Percentiles rank a stretch among this genome's conserved stretches.
Evolutionary conservation across 768 basidiomycete species (phyloP).

Genomic region (Candolleomyces eurysporus): DNA sequence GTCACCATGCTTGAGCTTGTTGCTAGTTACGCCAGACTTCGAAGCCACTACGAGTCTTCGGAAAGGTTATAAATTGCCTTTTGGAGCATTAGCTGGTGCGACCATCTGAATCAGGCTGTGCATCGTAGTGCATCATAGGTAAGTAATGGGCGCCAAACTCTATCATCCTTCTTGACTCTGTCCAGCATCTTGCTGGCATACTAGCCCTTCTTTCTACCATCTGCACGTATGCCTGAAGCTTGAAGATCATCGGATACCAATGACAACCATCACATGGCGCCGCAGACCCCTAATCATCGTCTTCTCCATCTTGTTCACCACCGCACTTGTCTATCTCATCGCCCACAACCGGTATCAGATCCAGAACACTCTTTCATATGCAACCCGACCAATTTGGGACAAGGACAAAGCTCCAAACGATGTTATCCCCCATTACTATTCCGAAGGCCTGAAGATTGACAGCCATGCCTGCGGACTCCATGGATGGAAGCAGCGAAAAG

Average conservation of each 20-base stretch:
- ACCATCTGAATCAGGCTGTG: not conserved
- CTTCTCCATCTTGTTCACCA: constrained; percentile 30
- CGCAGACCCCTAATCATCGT: constrained; percentile 26
- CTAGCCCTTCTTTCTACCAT: not conserved
- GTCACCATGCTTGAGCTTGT: no score
- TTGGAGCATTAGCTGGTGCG: no score
- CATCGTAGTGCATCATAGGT: not conserved
- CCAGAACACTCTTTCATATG: constrained; percentile 51
- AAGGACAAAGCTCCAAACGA: constrained; percentile 43
- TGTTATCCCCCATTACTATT: constrained; percentile 54
- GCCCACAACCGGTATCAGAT: constrained; percentile 47
- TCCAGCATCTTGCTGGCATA: not conserved
- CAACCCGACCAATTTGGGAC: constrained; percentile 63
- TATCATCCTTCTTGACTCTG: not conserved
- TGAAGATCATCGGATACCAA: constrained; percentile 10
- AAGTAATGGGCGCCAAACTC: not conserved
- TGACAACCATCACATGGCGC: constrained; percentile 14
- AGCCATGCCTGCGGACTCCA: constrained; percentile 48
- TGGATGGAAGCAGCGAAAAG: constrained; percentile 46
- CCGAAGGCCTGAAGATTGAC: constrained; percentile 48
- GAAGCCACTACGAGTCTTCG: no score
- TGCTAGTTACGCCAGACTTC: no score
- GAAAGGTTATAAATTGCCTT: no score
- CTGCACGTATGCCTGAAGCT: constrained; percentile 5
- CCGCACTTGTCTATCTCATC: constrained; percentile 31